Percentiles rank a stretch among this genome's conserved stretches.
phyloP scores from a whole-genome alignment of 352 stramenopile species.

The Phytophthora chlamydospora region DNA sequence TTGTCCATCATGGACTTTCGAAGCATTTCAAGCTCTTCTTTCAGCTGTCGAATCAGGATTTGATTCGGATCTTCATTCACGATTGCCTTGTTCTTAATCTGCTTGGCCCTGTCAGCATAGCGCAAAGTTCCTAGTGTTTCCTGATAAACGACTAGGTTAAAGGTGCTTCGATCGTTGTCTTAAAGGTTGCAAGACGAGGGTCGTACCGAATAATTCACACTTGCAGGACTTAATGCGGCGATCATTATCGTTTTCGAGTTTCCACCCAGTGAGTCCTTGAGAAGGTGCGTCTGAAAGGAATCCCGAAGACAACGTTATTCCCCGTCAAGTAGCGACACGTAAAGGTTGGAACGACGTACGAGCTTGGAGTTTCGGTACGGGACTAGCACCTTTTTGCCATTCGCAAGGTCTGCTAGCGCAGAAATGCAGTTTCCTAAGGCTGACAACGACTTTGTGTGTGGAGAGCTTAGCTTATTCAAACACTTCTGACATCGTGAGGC shows the following conservation, averaged over 20 bases:
- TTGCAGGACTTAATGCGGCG: slow-evolving; percentile 84
- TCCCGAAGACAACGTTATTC: not conserved
- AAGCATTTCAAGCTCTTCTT: slow-evolving; percentile 79
- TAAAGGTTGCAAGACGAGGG: not conserved
- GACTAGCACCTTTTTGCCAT: slow-evolving; percentile 88
- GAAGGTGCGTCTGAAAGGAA: slow-evolving; percentile 67
- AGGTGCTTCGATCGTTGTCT: not conserved
- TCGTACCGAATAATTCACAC: slow-evolving; percentile 84
- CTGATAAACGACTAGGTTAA: slow-evolving; percentile 33
- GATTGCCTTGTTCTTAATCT: slow-evolving; percentile 94
- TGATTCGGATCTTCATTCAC: slow-evolving; percentile 94
- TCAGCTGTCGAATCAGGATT: slow-evolving; percentile 84
- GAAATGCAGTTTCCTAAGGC: slow-evolving; percentile 94
- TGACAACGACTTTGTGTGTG: slow-evolving; percentile 70
- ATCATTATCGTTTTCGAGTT: slow-evolving; percentile 94
- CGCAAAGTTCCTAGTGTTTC: slow-evolving; percentile 91
- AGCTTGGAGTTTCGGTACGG: slow-evolving; percentile 94
- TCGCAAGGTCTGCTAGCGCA: slow-evolving; percentile 84
- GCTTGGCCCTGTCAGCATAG: slow-evolving; percentile 92
- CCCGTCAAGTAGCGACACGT: not conserved
- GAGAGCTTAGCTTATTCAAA: slow-evolving; percentile 6
- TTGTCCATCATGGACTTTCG: slow-evolving; percentile 78
- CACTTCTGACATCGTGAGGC: too few relatives aligned
- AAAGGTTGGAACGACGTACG: slow-evolving; percentile 40
- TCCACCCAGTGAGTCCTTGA: slow-evolving; percentile 86